phyloP scores from a whole-genome alignment of 257 asterid species.

The Fraxinus pennsylvanica region DNA sequence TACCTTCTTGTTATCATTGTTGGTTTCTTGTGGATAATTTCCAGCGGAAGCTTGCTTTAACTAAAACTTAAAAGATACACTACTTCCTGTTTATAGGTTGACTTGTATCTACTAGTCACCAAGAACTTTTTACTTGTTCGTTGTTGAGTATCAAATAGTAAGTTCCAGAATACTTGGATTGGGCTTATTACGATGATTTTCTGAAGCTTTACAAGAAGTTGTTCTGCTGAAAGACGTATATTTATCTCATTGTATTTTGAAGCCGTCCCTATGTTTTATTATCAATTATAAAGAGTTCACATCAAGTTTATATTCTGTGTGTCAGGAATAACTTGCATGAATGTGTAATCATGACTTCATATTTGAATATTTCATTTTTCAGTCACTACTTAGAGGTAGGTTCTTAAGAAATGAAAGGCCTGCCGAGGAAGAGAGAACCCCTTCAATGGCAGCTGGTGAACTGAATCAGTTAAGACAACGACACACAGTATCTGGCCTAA shows the following conservation, averaged over 20 bases:
- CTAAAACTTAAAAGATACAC: not conserved
- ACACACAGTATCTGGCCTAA: slow-evolving; percentile 88
- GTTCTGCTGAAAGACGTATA: not conserved
- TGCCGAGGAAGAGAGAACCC: slow-evolving; percentile 67
- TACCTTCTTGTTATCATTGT: too few relatives aligned
- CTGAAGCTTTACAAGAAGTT: not conserved
- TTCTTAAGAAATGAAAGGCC: slow-evolving; percentile 83
- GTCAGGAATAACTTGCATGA: not conserved
- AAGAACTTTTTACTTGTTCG: not conserved
- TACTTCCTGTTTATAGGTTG: not conserved
- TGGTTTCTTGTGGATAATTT: not conserved
- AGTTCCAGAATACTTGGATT: not conserved
- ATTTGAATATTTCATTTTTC: slow-evolving; percentile 30
- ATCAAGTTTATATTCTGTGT: not conserved
- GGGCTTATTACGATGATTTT: not conserved
- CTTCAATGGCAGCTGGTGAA: slow-evolving; percentile 81
- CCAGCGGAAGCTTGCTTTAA: not conserved
- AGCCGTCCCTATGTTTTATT: not conserved
- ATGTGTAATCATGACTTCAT: slow-evolving; percentile 15
- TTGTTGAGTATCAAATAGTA: not conserved
- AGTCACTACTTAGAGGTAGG: slow-evolving; percentile 94
- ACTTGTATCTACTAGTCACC: not conserved
- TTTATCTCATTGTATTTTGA: not conserved
- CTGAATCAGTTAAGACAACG: slow-evolving; percentile 84
- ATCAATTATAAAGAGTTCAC: not conserved